phyloP scores from a whole-genome alignment of 176 grass and related monocot species.

The Carex pumila region DNA sequence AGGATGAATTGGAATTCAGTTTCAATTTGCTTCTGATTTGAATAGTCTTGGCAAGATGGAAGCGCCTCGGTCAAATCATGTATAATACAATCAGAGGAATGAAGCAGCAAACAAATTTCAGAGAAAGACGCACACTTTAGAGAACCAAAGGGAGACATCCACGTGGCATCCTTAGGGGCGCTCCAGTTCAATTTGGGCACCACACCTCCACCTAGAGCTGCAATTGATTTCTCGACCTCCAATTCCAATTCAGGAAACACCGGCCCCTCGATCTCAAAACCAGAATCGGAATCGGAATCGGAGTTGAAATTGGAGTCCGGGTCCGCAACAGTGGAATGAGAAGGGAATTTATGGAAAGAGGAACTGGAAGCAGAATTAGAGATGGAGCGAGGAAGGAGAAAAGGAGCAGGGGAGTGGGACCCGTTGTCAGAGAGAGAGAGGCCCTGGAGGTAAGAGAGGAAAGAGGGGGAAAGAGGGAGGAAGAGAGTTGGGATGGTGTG shows the following conservation, averaged over 20 bases:
- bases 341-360: slow-evolving; percentile 30
- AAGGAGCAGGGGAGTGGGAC: slow-evolving; percentile 7
- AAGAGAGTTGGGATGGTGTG: slow-evolving; percentile 55
- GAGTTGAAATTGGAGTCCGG: slow-evolving; percentile 33
- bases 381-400: slow-evolving; percentile 43
- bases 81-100: slow-evolving; percentile 56
- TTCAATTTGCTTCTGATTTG: neutral
- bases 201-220: slow-evolving; percentile 48
- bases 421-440: neutral
- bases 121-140: slow-evolving; percentile 53
- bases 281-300: neutral
- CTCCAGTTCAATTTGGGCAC: slow-evolving; percentile 91
- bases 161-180: slow-evolving; percentile 70
- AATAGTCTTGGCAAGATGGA: slow-evolving; percentile 29
- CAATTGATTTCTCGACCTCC: slow-evolving; percentile 52
- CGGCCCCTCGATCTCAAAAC: slow-evolving; percentile 18
- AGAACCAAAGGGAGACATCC: slow-evolving; percentile 61
- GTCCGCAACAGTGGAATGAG: slow-evolving; percentile 29
- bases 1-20: slow-evolving; percentile 54
- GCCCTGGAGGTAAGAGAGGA: slow-evolving; percentile 61
- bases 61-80: slow-evolving; percentile 50
- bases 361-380: slow-evolving; percentile 31
- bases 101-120: slow-evolving; percentile 71
- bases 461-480: slow-evolving; percentile 43
- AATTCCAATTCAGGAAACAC: slow-evolving; percentile 70